phyloP scores from a whole-genome alignment of 176 grass and related monocot genomes.

The Triticum turgidum region DNA sequence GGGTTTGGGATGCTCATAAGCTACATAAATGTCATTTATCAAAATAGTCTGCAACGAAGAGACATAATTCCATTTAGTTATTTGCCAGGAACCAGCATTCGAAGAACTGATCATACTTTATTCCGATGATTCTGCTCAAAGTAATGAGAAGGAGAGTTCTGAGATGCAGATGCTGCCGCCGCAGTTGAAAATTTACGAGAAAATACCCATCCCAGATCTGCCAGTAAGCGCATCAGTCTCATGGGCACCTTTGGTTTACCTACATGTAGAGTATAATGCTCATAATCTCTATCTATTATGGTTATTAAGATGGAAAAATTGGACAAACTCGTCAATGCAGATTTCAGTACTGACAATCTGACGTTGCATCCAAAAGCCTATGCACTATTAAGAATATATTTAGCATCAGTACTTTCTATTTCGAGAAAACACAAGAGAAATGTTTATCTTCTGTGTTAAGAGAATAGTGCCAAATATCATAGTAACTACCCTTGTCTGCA shows the following conservation, averaged over 20 bases:
- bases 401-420: not conserved
- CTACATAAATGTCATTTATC: not conserved
- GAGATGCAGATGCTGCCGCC: constrained; percentile 66
- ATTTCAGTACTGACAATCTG: not conserved
- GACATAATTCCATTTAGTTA: constrained; percentile 9
- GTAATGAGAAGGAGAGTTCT: constrained; percentile 42
- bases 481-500: constrained; percentile 35
- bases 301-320: not conserved
- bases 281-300: not conserved
- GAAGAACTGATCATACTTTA: constrained; percentile 94
- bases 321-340: not conserved
- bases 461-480: not conserved
- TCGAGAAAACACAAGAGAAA: not conserved
- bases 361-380: not conserved
- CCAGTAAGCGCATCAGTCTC: constrained; percentile 45
- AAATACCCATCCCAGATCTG: constrained; percentile 91
- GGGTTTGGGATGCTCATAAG: not conserved
- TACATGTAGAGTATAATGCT: not conserved
- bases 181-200: constrained; percentile 89
- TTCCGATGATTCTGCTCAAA: constrained; percentile 62
- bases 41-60: not conserved
- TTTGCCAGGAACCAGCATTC: constrained; percentile 86
- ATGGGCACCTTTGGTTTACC: not conserved
- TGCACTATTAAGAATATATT: not conserved
- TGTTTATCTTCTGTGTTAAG: not conserved